Evolutionary conservation across 1,284 basidiomycete genomes (phyloP), one percentile per base, ranked within the genome.

Genomic region (Moesziomyces parantarcticus): DNA sequence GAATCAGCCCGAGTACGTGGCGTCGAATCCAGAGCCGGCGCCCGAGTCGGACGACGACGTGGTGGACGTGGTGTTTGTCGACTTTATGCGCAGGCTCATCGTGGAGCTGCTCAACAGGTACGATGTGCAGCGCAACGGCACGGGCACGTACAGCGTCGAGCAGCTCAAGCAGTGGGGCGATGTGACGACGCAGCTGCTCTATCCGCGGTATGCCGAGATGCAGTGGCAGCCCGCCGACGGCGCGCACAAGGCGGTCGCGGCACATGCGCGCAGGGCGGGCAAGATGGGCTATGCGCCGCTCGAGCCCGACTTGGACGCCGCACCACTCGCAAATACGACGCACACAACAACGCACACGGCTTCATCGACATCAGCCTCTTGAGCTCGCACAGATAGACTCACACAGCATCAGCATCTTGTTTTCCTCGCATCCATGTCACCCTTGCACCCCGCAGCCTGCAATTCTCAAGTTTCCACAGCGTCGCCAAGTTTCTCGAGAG

Each of bases 1-100:
- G 18, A 53, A 64, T 13, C 76, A 80, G 57, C 81, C 80, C 1
- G 79, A 82, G 46, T 83, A 83, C 32, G 74, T 83, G 23, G 74
- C 71, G 2, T 73, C 81, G 14, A 63, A 77, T 21, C 77, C 75
- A 5, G 46, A 55, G 9, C 69, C 63, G 14, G 3, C 55, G 26
- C 72, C 72, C 1, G 55, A 43, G 5, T 36, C 47, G 5, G 77
- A 76, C 20, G 65, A 65, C 13, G 51, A 58, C 6, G 46, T 66
- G 57, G 75, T 77, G 2, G 72, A 79, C 43, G 75, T 79, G 11
- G 73, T 77, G 3, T 75, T 77, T 42, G 59, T 67, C 23, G 69
- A 67, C 22, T 72, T 67, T 22, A 58, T 72, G 52, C 68, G 68
- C 42, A 62, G 48, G 25, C 32, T 69, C 25, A 52, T 58, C 20